Evolutionary conservation across 805 yeast genomes (phyloP).

Genomic region (Yamadazyma paraphyllophila): DNA sequence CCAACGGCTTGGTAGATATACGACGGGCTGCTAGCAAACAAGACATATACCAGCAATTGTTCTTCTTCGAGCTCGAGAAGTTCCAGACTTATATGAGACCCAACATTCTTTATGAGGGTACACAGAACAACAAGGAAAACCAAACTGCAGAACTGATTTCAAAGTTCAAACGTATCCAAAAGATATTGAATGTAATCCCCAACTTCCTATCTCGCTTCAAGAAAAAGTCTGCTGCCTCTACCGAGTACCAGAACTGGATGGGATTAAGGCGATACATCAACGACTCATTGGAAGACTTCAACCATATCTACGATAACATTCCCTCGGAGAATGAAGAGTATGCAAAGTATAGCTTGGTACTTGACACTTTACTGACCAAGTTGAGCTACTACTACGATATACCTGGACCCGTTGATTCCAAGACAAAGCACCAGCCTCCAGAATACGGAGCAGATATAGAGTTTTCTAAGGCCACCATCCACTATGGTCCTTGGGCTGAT

Average conservation of each 20-base stretch:
- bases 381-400: conserved; percentile 65
- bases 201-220: conserved; percentile 1
- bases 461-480: conserved; percentile 60
- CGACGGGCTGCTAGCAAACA: conserved; percentile 40
- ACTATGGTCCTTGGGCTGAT: conserved; percentile 96
- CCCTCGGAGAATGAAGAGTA: conserved; percentile 56
- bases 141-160: conserved; percentile 2
- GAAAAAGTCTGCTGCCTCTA: conserved; percentile 3
- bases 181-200: conserved; percentile 7
- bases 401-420: conserved; percentile 48
- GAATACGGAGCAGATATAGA: conserved; percentile 57
- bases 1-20: conserved; percentile 59
- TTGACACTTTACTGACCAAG: conserved; percentile 58
- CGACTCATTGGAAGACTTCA: conserved; percentile 27
- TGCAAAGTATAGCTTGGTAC: conserved; percentile 70
- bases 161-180: conserved; percentile 9
- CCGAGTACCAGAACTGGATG: conserved; percentile 50
- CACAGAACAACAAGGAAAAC: conserved; percentile 3
- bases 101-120: conserved; percentile 59
- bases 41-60: conserved; percentile 56
- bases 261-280: conserved; percentile 73
- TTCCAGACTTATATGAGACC: conserved; percentile 65
- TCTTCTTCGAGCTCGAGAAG: conserved; percentile 46
- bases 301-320: conserved; percentile 31
- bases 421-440: conserved; percentile 18